These are phyloP conservation scores for Yamadazyma scolyti DNA, from an alignment of 805 yeast genomes.

Conservation along the genomic window DNA sequence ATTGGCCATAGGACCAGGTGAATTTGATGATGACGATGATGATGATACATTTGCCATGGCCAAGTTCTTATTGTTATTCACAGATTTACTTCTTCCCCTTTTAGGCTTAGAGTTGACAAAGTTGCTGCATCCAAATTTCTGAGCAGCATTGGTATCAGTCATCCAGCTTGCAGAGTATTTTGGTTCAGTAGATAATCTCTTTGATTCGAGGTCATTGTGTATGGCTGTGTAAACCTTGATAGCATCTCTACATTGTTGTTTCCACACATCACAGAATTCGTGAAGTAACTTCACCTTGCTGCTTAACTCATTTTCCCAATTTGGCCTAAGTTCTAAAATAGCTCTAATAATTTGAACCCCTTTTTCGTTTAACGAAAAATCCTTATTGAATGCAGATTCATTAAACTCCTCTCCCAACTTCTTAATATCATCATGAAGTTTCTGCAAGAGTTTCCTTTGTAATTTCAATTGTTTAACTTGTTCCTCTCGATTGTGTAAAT, in stretches of 20 bases:
- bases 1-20: slow-evolving; percentile 2
- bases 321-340: slow-evolving; percentile 25
- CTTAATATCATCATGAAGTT: slow-evolving; percentile 15
- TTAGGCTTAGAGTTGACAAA: slow-evolving; percentile 16
- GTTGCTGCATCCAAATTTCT: slow-evolving; percentile 35
- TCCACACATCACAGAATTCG: slow-evolving; percentile 30
- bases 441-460: slow-evolving; percentile 21
- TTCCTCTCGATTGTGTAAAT: slow-evolving; percentile 25
- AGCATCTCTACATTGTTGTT: slow-evolving; percentile 21
- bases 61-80: neutral
- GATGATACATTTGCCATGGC: neutral
- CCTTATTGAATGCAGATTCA: slow-evolving; percentile 24
- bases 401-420: slow-evolving; percentile 23
- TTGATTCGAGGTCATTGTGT: slow-evolving; percentile 20
- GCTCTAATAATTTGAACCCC: slow-evolving; percentile 23
- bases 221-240: slow-evolving; percentile 25
- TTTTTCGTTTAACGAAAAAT: slow-evolving; percentile 22
- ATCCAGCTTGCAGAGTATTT: slow-evolving; percentile 28
- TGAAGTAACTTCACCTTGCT: slow-evolving; percentile 17
- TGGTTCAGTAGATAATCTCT: slow-evolving; percentile 19
- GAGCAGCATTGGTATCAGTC: slow-evolving; percentile 34
- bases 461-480: slow-evolving; percentile 14
- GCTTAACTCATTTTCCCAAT: too few relatives aligned
- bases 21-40: slow-evolving; percentile 2
- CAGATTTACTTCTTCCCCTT: slow-evolving; percentile 7